Conservation (phyloP, 2,329 filamentous ascomycete species). For the Rasamsonia emersonii region DNA sequence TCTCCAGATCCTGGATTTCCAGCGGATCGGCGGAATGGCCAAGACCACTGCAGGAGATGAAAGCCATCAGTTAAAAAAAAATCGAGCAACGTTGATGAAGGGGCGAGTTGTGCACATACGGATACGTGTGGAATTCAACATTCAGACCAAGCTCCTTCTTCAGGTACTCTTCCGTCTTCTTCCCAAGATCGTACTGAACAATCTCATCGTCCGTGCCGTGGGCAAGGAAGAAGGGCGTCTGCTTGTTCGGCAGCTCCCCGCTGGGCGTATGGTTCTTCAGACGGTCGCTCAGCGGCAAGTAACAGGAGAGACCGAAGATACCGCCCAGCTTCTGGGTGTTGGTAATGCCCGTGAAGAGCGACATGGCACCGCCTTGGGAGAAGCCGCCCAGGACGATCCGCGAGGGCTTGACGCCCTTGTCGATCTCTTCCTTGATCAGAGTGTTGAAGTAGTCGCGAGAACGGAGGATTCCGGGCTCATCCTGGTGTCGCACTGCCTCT, state of each 20-base stretch:
- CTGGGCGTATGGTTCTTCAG: slow-evolving; percentile 50
- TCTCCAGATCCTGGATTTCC: slow-evolving; percentile 76
- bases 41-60: slow-evolving; percentile 46
- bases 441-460: slow-evolving; percentile 68
- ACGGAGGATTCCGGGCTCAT: slow-evolving; percentile 61
- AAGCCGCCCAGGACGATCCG: slow-evolving; percentile 68
- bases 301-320: slow-evolving; percentile 76
- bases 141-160: slow-evolving; percentile 61
- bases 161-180: slow-evolving; percentile 57
- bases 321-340: slow-evolving; percentile 68
- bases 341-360: slow-evolving; percentile 71
- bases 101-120: slow-evolving; percentile 49
- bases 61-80: slow-evolving; percentile 1
- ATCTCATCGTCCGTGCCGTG: slow-evolving; percentile 74
- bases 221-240: slow-evolving; percentile 79
- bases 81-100: not conserved
- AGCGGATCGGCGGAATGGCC: slow-evolving; percentile 65
- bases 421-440: slow-evolving; percentile 72
- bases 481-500: slow-evolving; percentile 33
- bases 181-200: slow-evolving; percentile 61
- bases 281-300: slow-evolving; percentile 63
- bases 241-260: slow-evolving; percentile 52
- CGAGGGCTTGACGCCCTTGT: slow-evolving; percentile 68
- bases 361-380: slow-evolving; percentile 75
- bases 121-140: slow-evolving; percentile 68